Evolutionary conservation across 331 rosid genomes (phyloP).

Genomic region (Quercus phellos): DNA sequence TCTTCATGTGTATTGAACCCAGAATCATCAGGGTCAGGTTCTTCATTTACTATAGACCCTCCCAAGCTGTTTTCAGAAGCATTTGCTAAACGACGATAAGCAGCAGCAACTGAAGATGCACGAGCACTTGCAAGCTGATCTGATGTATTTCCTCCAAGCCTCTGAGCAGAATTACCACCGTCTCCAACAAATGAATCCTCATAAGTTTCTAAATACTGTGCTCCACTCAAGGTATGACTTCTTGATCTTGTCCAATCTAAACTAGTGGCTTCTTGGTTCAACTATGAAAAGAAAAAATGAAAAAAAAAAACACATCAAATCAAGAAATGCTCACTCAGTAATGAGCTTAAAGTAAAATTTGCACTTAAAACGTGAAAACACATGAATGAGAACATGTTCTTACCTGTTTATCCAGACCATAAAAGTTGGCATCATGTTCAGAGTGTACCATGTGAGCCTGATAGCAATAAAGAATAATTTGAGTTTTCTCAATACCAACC

Average conservation of each 20-base stretch:
- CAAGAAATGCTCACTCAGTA: slow-evolving; percentile 11
- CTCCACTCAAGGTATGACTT: slow-evolving; percentile 62
- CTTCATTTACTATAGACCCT: slow-evolving; percentile 41
- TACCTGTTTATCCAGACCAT: slow-evolving; percentile 86
- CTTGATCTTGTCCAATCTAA: slow-evolving; percentile 92
- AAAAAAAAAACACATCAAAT: slow-evolving; percentile 25
- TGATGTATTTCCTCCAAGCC: slow-evolving; percentile 67
- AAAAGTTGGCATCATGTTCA: slow-evolving; percentile 82
- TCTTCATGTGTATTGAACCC: slow-evolving; percentile 18
- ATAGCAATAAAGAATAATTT: slow-evolving; percentile 21
- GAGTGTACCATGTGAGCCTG: slow-evolving; percentile 93
- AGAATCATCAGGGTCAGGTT: slow-evolving; percentile 40
- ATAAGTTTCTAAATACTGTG: slow-evolving; percentile 37
- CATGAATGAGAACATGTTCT: neutral
- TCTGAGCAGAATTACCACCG: slow-evolving; percentile 41
- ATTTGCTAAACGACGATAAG: slow-evolving; percentile 49
- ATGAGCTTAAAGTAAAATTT: neutral
- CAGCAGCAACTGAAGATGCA: slow-evolving; percentile 77
- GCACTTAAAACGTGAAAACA: slow-evolving; percentile 4
- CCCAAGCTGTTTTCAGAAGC: slow-evolving; percentile 30
- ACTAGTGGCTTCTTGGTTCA: slow-evolving; percentile 79
- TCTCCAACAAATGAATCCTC: slow-evolving; percentile 38
- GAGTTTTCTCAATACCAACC: slow-evolving; percentile 15
- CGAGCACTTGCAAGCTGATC: slow-evolving; percentile 55
- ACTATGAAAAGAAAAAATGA: slow-evolving; percentile 16